phyloP scores from a whole-genome alignment of 1,139 yeast species.

The Saccharomyces hybrid region DNA sequence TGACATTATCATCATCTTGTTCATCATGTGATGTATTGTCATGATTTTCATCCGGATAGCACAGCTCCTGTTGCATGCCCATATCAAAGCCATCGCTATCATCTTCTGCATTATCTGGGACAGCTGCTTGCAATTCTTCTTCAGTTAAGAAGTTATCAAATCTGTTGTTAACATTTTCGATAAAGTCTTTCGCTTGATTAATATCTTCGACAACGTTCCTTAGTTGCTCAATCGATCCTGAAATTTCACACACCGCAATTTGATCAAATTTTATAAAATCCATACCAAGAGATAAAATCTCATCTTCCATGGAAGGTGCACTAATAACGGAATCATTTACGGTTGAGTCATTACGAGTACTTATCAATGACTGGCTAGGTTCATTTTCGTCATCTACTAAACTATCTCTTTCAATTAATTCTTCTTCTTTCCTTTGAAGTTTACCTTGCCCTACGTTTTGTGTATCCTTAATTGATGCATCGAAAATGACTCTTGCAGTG shows the following conservation, averaged over 20 bases:
- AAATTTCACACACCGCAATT: constrained; percentile 41
- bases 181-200: constrained; percentile 46
- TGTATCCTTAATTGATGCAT: constrained; percentile 32
- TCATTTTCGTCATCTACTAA: neutral
- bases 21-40: constrained; percentile 17
- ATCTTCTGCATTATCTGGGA: constrained; percentile 29
- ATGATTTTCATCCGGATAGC: constrained; percentile 24
- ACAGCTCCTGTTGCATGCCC: constrained; percentile 13
- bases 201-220: constrained; percentile 53
- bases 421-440: constrained; percentile 9
- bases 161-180: constrained; percentile 41
- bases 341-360: neutral
- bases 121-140: constrained; percentile 33
- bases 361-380: neutral
- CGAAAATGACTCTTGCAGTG: constrained; percentile 35
- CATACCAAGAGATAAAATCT: constrained; percentile 28
- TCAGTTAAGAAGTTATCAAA: constrained; percentile 29
- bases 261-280: constrained; percentile 31
- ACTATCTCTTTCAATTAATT: neutral
- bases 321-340: neutral
- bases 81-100: constrained; percentile 20
- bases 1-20: constrained; percentile 3
- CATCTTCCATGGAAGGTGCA: constrained; percentile 21
- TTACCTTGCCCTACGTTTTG: constrained; percentile 1
- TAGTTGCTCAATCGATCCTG: constrained; percentile 58